phyloP scores from a whole-genome alignment of 805 yeast genomes.

The Wickerhamomyces queroliae region DNA sequence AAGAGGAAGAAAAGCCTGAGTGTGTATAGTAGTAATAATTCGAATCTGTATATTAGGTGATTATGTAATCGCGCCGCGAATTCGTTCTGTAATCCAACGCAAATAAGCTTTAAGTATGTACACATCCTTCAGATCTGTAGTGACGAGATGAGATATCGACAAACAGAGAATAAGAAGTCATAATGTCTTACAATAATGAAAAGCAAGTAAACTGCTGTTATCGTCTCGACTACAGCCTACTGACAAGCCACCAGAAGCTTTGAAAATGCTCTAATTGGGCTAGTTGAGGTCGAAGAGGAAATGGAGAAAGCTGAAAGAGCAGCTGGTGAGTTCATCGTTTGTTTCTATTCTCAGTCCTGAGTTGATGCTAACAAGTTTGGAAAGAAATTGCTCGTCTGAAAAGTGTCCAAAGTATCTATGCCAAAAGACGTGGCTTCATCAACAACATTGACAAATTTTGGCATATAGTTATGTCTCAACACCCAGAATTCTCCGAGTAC shows the following conservation, averaged over 20 bases:
- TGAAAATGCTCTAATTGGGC: conserved; percentile 37
- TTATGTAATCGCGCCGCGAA: too few relatives aligned
- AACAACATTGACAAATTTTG: conserved; percentile 68
- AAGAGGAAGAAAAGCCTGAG: conserved; percentile 41
- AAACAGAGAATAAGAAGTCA: too few relatives aligned
- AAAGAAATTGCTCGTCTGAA: conserved; percentile 42
- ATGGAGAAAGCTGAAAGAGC: conserved; percentile 56
- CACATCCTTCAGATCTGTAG: too few relatives aligned
- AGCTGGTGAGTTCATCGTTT: conserved; percentile 37
- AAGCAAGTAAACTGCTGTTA: conserved; percentile 1
- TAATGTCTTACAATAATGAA: conserved; percentile 2
- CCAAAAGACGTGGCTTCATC: conserved; percentile 47
- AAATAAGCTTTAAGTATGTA: too few relatives aligned
- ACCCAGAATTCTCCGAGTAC: conserved; percentile 80
- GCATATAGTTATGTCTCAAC: conserved; percentile 80
- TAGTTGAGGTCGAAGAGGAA: conserved; percentile 54
- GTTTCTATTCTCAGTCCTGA: not conserved
- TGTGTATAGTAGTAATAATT: too few relatives aligned
- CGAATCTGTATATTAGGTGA: too few relatives aligned
- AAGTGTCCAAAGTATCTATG: conserved; percentile 52
- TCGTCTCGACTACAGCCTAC: not conserved
- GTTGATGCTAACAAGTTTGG: conserved; percentile 4
- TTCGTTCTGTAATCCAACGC: too few relatives aligned
- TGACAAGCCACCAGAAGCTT: conserved; percentile 11
- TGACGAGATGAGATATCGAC: too few relatives aligned